Evolutionary conservation across 305 asterid genomes (phyloP), one percentile per base, ranked within the genome.

Genomic region (Rubia balearica): DNA sequence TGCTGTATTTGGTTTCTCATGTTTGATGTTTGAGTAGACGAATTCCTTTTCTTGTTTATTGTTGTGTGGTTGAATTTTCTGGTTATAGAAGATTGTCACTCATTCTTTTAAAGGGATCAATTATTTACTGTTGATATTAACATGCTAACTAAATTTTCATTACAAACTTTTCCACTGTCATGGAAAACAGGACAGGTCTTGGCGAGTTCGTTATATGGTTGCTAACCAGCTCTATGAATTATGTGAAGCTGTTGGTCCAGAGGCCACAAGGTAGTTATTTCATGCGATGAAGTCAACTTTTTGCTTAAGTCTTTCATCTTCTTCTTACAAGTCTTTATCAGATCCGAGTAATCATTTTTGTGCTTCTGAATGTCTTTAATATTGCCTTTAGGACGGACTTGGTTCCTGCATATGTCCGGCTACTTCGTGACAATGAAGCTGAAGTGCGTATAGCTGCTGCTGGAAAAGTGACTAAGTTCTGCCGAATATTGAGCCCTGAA

Each of bases 201-300:
- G 93, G 96, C 91, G 96, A 74, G 93, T 89, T 74, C 93, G 91
- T 30, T 89, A 87, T 81, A 89, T 89, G 96, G 96, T 89, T 75
- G 96, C 96, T 67, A 87, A 89, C 81, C 96, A 89, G 72, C 80
- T 89, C 60, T 89, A 89, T 74, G 96, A 89, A 77, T 85, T 89
- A 67, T 89, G 92, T 77, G 96, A 85, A 84, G 90, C 91, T 66
- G 96, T 89, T 69, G 96, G 96, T 63, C 91, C 91, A 61, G 96
- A 89, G 63, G 82, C 93, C 69, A 87, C 90, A 46, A 87, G 82
- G 96, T 89, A 81, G 56, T 49, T 68, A 48, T n/a, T 57, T 36
- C 40, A 27, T 57, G 17, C 17, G 14, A 59, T 16, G 6, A 43
- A 38, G 40, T n/a, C 27, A 38, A 53, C 61, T 56, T 57, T 57